Percentiles rank a stretch among this genome's conserved stretches.
Evolutionary conservation across 192 early-diverging fungal genomes (phyloP).

Genomic region (Lobosporangium transversale): DNA sequence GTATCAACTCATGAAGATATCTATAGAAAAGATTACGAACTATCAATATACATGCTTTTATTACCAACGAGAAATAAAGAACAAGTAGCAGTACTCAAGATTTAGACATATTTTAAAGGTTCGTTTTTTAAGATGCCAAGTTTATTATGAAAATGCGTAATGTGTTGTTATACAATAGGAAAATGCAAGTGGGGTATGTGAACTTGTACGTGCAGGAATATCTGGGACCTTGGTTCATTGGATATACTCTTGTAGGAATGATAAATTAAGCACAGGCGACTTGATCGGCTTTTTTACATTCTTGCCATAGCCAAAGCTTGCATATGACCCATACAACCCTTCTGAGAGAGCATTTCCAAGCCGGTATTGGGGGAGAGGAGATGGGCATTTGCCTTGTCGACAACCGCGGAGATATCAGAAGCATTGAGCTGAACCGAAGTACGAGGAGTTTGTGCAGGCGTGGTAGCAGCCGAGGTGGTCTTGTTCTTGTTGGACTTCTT

Average conservation of each 20-base stretch:
- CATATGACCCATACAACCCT: conserved; percentile 33
- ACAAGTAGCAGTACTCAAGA: no score
- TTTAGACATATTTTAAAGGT: background rate
- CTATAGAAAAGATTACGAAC: no score
- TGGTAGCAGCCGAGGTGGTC: conserved; percentile 44
- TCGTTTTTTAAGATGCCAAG: background rate
- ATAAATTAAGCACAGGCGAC: no score
- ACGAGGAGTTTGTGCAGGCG: conserved; percentile 43
- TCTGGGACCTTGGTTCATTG: no score
- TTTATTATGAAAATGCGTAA: background rate
- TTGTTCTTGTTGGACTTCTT: conserved; percentile 55
- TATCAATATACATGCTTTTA: no score
- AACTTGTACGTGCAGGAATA: background rate
- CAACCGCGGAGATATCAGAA: conserved; percentile 17
- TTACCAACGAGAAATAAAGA: no score
- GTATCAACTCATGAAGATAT: no score
- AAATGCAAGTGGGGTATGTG: conserved; percentile 4
- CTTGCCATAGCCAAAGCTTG: conserved; percentile 36
- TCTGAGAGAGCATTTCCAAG: conserved; percentile 31
- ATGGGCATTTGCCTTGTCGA: conserved; percentile 3
- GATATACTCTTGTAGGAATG: background rate
- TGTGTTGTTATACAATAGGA: no score
- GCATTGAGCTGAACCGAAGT: conserved; percentile 43
- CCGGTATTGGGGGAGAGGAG: conserved; percentile 14
- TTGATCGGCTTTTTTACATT: no score